phyloP scores from a whole-genome alignment of 345 rosid species.

The Streptanthus diversifolius region DNA sequence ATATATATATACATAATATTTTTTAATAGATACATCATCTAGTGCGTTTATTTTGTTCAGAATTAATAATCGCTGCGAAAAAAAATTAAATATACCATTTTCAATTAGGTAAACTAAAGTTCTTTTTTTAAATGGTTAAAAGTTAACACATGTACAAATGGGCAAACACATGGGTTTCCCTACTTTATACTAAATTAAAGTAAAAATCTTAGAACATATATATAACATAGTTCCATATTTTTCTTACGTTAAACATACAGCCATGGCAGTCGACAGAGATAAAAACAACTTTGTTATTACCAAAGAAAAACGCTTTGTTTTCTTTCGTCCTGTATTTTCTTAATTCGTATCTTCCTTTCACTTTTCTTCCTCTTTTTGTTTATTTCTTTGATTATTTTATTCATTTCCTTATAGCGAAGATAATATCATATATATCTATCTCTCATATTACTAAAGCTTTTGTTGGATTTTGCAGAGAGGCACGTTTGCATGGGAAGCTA shows the following conservation, averaged over 20 bases:
- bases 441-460: conserved; percentile 39
- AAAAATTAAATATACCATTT: not conserved
- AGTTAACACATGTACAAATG: conserved; percentile 16
- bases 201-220: not conserved
- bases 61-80: not conserved
- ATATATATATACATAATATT: too few relatives aligned
- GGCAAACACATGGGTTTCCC: conserved; percentile 27
- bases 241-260: conserved; percentile 27
- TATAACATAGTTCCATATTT: not conserved
- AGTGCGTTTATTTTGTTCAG: not conserved
- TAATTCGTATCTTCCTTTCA: conserved; percentile 26
- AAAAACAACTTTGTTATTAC: conserved; percentile 22
- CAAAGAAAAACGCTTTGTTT: conserved; percentile 27
- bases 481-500: conserved; percentile 82
- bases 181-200: conserved; percentile 23
- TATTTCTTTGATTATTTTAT: conserved; percentile 30
- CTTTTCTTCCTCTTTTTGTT: conserved; percentile 41
- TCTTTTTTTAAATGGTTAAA: not conserved
- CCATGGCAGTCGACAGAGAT: conserved; percentile 22
- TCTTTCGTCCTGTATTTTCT: conserved; percentile 31
- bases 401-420: conserved; percentile 36
- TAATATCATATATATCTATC: conserved; percentile 40
- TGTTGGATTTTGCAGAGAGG: conserved; percentile 68
- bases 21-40: not conserved
- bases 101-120: not conserved